Evolutionary conservation across 805 yeast genomes (phyloP).

Genomic region (Lachancea lanzarotensis): DNA sequence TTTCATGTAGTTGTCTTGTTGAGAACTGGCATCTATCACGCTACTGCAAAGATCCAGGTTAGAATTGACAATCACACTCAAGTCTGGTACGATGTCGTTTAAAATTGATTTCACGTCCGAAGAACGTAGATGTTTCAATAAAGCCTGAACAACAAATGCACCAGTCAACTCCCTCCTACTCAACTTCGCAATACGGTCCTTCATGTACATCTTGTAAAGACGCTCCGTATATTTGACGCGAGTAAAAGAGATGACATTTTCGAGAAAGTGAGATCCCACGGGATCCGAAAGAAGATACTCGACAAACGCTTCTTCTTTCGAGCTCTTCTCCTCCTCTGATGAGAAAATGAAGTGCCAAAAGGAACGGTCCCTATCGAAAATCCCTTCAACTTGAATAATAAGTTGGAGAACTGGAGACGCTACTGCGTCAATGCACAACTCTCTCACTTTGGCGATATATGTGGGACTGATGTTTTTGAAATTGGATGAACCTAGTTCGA

Average conservation of each 20-base stretch:
- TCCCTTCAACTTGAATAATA: conserved; percentile 71
- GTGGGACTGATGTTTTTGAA: conserved; percentile 21
- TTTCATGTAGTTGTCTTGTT: conserved; percentile 50
- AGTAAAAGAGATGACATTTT: conserved; percentile 58
- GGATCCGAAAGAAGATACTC: conserved; percentile 79
- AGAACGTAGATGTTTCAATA: conserved; percentile 58
- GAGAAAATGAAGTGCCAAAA: conserved; percentile 62
- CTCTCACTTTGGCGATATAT: conserved; percentile 51
- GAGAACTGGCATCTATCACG: conserved; percentile 58
- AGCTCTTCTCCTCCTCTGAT: conserved; percentile 44
- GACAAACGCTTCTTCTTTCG: conserved; percentile 69
- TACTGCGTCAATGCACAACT: conserved; percentile 66
- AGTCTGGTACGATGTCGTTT: conserved; percentile 59
- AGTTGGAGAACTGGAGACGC: conserved; percentile 87
- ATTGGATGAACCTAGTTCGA: conserved; percentile 23
- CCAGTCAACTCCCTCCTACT: conserved; percentile 83
- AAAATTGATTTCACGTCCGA: conserved; percentile 56
- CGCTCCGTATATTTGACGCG: conserved; percentile 66
- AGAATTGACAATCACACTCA: conserved; percentile 54
- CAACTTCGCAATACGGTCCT: conserved; percentile 62
- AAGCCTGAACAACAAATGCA: conserved; percentile 66
- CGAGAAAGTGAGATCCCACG: conserved; percentile 90
- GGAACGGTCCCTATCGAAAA: conserved; percentile 65
- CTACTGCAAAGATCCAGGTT: conserved; percentile 65
- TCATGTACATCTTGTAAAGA: conserved; percentile 64